phyloP scores from a whole-genome alignment of 2,329 filamentous ascomycete genomes.

The Plectosphaerella sp. region DNA sequence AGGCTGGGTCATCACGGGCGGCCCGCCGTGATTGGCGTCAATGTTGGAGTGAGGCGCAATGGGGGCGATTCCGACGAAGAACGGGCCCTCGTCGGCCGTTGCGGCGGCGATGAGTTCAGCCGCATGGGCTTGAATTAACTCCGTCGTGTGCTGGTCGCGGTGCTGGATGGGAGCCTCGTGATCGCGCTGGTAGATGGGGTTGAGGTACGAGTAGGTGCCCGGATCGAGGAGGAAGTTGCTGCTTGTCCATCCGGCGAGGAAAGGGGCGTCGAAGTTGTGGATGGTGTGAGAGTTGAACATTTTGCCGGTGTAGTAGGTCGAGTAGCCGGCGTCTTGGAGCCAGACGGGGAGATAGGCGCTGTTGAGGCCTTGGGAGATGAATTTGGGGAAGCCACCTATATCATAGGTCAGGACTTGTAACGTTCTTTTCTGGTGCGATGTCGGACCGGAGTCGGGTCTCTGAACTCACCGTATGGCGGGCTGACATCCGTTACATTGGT shows the following conservation, averaged over 20 bases:
- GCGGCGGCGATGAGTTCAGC: conserved; percentile 58
- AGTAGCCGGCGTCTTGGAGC: conserved; percentile 65
- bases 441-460: background rate
- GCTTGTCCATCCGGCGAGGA: conserved; percentile 53
- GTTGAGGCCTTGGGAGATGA: conserved; percentile 60
- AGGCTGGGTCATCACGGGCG: conserved; percentile 23
- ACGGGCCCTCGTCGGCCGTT: conserved; percentile 47
- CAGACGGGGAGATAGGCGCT: conserved; percentile 65
- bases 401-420: conserved; percentile 4
- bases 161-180: conserved; percentile 24
- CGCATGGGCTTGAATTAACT: conserved; percentile 55
- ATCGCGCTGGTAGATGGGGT: conserved; percentile 42
- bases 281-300: conserved; percentile 62
- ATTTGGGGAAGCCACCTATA: conserved; percentile 53
- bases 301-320: conserved; percentile 70
- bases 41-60: conserved; percentile 63
- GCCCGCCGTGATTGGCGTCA: conserved; percentile 12
- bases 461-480: conserved; percentile 40
- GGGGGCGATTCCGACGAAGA: conserved; percentile 63
- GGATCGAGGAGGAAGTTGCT: conserved; percentile 30
- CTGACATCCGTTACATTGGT: conserved; percentile 61
- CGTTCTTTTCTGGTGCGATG: background rate
- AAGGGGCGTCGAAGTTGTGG: conserved; percentile 56
- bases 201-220: conserved; percentile 36
- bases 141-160: conserved; percentile 33